Conservation (phyloP, 768 basidiomycete species). For the Megacollybia marginata region DNA sequence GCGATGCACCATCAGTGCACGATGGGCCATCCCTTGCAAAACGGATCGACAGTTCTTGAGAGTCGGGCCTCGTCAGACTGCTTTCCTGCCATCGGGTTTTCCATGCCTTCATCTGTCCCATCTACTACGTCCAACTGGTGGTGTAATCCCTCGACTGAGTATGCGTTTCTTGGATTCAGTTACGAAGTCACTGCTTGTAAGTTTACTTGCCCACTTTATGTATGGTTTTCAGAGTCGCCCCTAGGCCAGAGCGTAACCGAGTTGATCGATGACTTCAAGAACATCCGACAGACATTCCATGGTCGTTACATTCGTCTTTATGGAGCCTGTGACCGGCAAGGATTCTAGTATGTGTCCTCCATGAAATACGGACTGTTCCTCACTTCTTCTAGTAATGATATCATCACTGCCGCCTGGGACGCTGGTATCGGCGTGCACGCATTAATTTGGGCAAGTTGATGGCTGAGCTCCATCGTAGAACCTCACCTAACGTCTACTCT, state of each 20-base stretch:
- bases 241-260: slow-evolving; percentile 50
- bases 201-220: slow-evolving; percentile 12
- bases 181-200: slow-evolving; percentile 64
- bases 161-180: slow-evolving; percentile 72
- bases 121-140: slow-evolving; percentile 46
- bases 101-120: slow-evolving; percentile 46
- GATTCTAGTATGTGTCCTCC: slow-evolving; percentile 2
- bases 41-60: not conserved
- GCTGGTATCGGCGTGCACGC: slow-evolving; percentile 43
- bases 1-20: not conserved
- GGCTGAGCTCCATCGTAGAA: not conserved
- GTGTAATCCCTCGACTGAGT: slow-evolving; percentile 59
- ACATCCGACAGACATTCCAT: slow-evolving; percentile 52
- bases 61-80: not conserved
- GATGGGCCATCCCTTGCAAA: not conserved
- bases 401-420: slow-evolving; percentile 42
- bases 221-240: not conserved
- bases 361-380: not conserved
- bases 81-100: slow-evolving; percentile 26
- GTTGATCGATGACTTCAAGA: slow-evolving; percentile 47
- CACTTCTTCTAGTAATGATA: slow-evolving; percentile 27
- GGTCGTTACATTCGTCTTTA: slow-evolving; percentile 62
- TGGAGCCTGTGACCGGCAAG: slow-evolving; percentile 33
- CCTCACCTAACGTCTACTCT: not conserved
- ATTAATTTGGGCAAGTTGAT: slow-evolving; percentile 36